A percentile compares a stretch with the other conserved stretches of the same genome.
Evolutionary conservation across 345 rosid genomes (phyloP).

Genomic region (Carallia pectinifolia): DNA sequence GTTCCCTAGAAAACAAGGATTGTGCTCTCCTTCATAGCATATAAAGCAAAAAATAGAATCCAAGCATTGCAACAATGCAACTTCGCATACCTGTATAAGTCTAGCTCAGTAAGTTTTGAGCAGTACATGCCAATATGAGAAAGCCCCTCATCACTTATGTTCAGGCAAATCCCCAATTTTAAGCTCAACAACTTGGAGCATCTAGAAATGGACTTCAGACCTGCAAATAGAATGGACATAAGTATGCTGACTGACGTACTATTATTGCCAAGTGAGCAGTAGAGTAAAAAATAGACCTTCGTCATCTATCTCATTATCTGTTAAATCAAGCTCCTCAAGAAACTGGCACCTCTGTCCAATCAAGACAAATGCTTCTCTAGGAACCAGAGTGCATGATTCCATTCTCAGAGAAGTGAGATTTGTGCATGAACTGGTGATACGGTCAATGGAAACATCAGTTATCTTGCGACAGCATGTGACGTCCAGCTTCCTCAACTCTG

Average conservation of each 20-base stretch:
- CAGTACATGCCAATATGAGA: constrained; percentile 48
- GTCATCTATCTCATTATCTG: constrained; percentile 72
- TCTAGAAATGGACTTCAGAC: constrained; percentile 56
- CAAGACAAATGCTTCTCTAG: constrained; percentile 56
- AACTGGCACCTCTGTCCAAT: constrained; percentile 52
- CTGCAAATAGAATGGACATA: constrained; percentile 30
- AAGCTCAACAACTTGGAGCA: constrained; percentile 50
- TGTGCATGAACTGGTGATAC: constrained; percentile 45
- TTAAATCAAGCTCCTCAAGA: constrained; percentile 73
- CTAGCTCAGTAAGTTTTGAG: constrained; percentile 63
- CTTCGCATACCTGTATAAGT: constrained; percentile 52
- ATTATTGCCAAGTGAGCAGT: not conserved
- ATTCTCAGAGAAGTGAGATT: constrained; percentile 51
- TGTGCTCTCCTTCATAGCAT: not conserved
- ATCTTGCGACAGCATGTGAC: constrained; percentile 69
- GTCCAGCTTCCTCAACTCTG: constrained; percentile 57
- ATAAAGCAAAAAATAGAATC: not conserved
- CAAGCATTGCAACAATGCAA: not conserved
- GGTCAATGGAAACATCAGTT: constrained; percentile 53
- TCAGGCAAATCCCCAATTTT: constrained; percentile 67
- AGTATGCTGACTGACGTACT: constrained; percentile 4
- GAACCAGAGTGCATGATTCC: constrained; percentile 64
- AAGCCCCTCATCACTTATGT: constrained; percentile 57
- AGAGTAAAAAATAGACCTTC: constrained; percentile 45
- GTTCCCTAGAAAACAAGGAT: not conserved